phyloP scores from a whole-genome alignment of 73 alveolate species.

The Tetrahymena borealis region DNA sequence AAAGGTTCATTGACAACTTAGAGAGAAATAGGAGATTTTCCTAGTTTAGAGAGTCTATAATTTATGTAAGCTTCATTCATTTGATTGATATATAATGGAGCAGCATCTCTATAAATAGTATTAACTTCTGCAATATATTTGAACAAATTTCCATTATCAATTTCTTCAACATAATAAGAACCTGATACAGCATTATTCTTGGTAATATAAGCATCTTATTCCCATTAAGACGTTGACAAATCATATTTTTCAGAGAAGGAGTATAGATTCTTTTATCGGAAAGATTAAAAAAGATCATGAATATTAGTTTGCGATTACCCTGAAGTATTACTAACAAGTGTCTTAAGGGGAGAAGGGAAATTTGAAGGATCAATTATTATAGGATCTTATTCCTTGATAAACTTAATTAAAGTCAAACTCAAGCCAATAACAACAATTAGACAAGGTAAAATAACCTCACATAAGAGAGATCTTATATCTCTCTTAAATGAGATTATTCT shows the following conservation, averaged over 20 bases:
- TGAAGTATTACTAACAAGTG: no score
- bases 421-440: conserved; percentile 72
- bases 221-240: no score
- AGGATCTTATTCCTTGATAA: conserved; percentile 29
- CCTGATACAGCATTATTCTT: no score
- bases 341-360: no score
- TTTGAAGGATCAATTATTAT: conserved; percentile 13
- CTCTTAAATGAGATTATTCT: conserved; percentile 67
- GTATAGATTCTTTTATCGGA: no score
- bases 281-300: no score
- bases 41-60: neutral
- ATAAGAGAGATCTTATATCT: conserved; percentile 63
- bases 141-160: no score
- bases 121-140: no score
- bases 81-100: neutral
- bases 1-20: neutral
- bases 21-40: neutral
- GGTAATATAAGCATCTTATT: no score
- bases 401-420: conserved; percentile 38
- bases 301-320: no score
- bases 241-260: no score
- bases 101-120: neutral
- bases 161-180: no score
- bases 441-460: conserved; percentile 80
- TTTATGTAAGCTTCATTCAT: conserved; percentile 10